Evolutionary conservation across 2,329 filamentous ascomycete genomes (phyloP).

Genomic region (Neoascochyta sp.): DNA sequence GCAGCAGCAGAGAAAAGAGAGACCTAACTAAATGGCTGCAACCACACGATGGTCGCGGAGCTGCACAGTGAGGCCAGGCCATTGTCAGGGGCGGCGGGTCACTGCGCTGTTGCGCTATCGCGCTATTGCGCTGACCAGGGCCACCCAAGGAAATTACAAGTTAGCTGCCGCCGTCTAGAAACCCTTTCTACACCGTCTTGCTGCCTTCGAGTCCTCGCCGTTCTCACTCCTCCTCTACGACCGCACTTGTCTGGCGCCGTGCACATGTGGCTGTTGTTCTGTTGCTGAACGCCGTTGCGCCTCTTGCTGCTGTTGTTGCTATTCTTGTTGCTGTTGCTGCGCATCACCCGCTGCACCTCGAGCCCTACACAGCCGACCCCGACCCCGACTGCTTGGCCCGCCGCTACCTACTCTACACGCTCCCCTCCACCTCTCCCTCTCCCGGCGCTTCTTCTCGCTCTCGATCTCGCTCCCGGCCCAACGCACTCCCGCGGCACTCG

Average conservation of each 20-base stretch:
- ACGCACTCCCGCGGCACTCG: too few relatives aligned
- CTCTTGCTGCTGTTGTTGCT: conserved; percentile 1
- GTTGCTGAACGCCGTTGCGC: background rate
- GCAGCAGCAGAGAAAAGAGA: too few relatives aligned
- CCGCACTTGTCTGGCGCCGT: background rate
- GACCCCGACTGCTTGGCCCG: conserved; percentile 2
- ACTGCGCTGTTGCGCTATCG: too few relatives aligned
- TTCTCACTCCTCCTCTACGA: too few relatives aligned
- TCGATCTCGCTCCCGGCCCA: too few relatives aligned
- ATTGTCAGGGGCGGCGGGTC: conserved; percentile 7
- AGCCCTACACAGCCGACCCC: conserved; percentile 6
- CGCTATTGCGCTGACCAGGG: too few relatives aligned
- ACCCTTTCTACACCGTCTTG: conserved; percentile 2
- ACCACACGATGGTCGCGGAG: too few relatives aligned
- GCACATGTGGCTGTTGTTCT: conserved; percentile 2
- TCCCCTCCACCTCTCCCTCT: too few relatives aligned
- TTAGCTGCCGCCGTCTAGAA: conserved; percentile 6
- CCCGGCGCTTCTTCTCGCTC: too few relatives aligned
- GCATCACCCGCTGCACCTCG: too few relatives aligned
- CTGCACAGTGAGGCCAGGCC: too few relatives aligned
- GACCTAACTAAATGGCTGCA: too few relatives aligned
- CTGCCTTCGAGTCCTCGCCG: conserved; percentile 3
- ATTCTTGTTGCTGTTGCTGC: conserved; percentile 1
- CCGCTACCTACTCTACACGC: conserved; percentile 1
- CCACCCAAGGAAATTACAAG: conserved; percentile 7